Conservation (phyloP, 768 basidiomycete genomes). For the Strobilomyces dryophilus region DNA sequence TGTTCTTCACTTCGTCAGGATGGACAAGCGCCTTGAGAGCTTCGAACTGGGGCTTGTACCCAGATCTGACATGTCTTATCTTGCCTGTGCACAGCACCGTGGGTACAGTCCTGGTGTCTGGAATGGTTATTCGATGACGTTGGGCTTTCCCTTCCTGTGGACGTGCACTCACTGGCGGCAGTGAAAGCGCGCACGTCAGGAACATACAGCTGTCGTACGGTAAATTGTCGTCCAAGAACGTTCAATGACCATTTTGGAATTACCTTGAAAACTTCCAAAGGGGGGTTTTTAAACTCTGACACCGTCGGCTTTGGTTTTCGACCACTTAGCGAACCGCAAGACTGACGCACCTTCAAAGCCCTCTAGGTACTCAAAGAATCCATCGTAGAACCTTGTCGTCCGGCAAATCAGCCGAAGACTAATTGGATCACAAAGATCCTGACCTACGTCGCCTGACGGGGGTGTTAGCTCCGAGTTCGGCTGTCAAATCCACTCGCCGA, state of each 20-base stretch:
- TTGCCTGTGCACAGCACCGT: conserved; percentile 45
- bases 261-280: conserved; percentile 26
- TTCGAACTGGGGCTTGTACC: conserved; percentile 62
- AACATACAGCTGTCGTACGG: conserved; percentile 19
- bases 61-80: conserved; percentile 56
- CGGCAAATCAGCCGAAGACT: neutral
- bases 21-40: conserved; percentile 55
- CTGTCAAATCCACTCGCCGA: conserved; percentile 18
- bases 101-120: conserved; percentile 17
- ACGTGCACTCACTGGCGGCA: conserved; percentile 11
- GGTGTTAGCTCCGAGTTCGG: conserved; percentile 1
- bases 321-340: neutral
- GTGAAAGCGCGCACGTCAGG: conserved; percentile 21
- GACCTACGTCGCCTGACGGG: conserved; percentile 23
- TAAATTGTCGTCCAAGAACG: neutral
- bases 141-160: neutral
- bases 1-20: conserved; percentile 57
- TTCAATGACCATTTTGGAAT: neutral
- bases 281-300: conserved; percentile 21
- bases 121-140: neutral
- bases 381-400: conserved; percentile 23
- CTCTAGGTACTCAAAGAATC: conserved; percentile 25
- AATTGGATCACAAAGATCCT: neutral
- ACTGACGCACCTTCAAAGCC: conserved; percentile 21
- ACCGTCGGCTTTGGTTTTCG: neutral